Conservation (phyloP, 1,284 basidiomycete genomes). For the Lentinus polychrous region DNA sequence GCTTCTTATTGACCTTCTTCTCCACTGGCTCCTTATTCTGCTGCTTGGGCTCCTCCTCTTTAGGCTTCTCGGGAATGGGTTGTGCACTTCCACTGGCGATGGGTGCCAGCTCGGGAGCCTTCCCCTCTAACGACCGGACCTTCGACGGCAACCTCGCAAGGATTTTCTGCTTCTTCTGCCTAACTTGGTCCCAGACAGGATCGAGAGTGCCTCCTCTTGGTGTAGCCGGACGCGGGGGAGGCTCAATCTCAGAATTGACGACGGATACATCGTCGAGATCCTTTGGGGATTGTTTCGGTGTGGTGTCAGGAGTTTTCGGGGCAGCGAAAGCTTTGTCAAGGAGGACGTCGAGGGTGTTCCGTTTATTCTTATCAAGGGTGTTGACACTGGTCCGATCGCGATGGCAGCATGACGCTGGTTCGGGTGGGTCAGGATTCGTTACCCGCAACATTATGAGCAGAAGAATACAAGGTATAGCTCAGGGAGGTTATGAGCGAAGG, state of each 20-base stretch:
- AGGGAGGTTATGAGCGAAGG: no score
- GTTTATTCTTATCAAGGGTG: no score
- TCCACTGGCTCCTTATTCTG: neutral
- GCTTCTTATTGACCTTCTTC: constrained; percentile 21
- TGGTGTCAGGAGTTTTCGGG: neutral
- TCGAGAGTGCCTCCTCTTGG: neutral
- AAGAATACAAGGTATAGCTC: no score
- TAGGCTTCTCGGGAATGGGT: constrained; percentile 18
- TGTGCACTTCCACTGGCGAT: neutral
- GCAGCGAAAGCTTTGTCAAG: neutral
- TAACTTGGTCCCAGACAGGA: constrained; percentile 33
- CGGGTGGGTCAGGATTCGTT: no score
- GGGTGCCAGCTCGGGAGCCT: neutral
- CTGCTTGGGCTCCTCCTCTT: constrained; percentile 16
- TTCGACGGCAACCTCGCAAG: constrained; percentile 61
- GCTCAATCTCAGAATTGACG: neutral
- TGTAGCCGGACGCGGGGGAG: neutral
- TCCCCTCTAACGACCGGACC: constrained; percentile 51
- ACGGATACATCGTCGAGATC: neutral
- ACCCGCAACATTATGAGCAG: no score
- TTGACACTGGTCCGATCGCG: no score
- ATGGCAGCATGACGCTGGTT: no score
- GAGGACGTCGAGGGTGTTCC: neutral
- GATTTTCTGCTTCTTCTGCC: constrained; percentile 51
- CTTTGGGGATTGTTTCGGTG: neutral